A percentile compares a stretch with the other conserved stretches of the same genome.
Conservation (phyloP, 2,329 filamentous ascomycete genomes). For the Dendryphion nanum region DNA sequence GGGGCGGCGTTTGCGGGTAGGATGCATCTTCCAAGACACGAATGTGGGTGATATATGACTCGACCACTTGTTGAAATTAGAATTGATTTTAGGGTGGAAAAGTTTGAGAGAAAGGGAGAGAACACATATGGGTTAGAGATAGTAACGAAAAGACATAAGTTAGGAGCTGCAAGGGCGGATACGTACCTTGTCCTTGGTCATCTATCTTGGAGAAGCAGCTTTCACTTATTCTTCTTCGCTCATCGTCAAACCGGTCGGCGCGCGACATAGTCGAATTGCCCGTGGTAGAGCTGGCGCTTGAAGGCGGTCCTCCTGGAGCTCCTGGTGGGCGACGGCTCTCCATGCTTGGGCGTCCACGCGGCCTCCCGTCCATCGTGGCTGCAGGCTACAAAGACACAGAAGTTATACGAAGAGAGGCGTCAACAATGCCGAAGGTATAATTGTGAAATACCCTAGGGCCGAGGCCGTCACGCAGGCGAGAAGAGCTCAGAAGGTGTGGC, state of each 20-base stretch:
- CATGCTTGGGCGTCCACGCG: too few species aligned
- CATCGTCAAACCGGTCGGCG: slow-evolving; percentile 92
- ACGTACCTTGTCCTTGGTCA: slow-evolving; percentile 78
- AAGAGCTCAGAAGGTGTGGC: too few species aligned
- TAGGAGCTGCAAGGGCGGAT: neutral
- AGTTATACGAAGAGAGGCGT: too few species aligned
- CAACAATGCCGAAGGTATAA: too few species aligned
- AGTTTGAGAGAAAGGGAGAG: neutral
- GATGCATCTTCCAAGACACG: slow-evolving; percentile 82
- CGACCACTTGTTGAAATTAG: slow-evolving; percentile 59
- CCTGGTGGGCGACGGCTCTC: slow-evolving; percentile 26
- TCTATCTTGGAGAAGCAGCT: slow-evolving; percentile 94
- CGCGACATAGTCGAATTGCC: slow-evolving; percentile 35
- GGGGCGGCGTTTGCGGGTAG: slow-evolving; percentile 80
- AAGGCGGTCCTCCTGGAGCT: slow-evolving; percentile 25
- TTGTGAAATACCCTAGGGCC: too few species aligned
- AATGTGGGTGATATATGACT: slow-evolving; percentile 98
- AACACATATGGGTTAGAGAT: too few species aligned
- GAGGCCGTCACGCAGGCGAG: too few species aligned
- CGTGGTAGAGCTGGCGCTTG: slow-evolving; percentile 21
- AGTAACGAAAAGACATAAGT: neutral
- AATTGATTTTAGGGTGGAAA: neutral
- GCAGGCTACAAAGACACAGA: too few species aligned
- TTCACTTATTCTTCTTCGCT: slow-evolving; percentile 90
- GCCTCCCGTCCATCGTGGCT: slow-evolving; percentile 35